A percentile compares a stretch with the other conserved stretches of the same genome.
Conservation (phyloP, 805 yeast species). For the Geotrichum ghanense region DNA sequence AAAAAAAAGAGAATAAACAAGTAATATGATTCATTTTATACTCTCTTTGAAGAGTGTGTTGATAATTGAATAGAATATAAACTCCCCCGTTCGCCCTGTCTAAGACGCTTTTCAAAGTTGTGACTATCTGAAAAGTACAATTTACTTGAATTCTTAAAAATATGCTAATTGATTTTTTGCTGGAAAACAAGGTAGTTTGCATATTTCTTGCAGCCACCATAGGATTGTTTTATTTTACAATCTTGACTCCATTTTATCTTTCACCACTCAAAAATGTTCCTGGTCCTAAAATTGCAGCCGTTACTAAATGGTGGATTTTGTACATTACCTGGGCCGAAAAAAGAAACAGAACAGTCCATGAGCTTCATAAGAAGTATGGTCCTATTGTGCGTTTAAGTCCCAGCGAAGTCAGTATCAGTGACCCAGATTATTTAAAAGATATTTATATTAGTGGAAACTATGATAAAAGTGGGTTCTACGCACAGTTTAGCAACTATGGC, state of each 20-base stretch:
- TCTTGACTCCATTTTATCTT: background rate
- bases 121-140: no score
- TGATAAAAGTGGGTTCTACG: slow-evolving; percentile 47
- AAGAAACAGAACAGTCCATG: slow-evolving; percentile 38
- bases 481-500: slow-evolving; percentile 49
- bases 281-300: slow-evolving; percentile 12
- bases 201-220: no score
- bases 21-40: no score
- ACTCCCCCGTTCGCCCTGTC: no score
- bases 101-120: no score
- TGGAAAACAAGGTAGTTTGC: no score
- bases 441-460: slow-evolving; percentile 44
- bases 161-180: background rate
- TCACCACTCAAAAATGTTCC: slow-evolving; percentile 8
- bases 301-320: slow-evolving; percentile 20
- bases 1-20: no score
- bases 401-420: slow-evolving; percentile 46
- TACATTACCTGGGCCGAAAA: slow-evolving; percentile 36
- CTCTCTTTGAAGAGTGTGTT: no score
- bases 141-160: no score
- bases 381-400: slow-evolving; percentile 54
- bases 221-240: background rate
- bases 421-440: slow-evolving; percentile 38
- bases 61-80: no score
- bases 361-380: slow-evolving; percentile 46